Base-by-base conservation (phyloP, 179 eudicot genomes). In the Corrigiola litoralis region DNA sequence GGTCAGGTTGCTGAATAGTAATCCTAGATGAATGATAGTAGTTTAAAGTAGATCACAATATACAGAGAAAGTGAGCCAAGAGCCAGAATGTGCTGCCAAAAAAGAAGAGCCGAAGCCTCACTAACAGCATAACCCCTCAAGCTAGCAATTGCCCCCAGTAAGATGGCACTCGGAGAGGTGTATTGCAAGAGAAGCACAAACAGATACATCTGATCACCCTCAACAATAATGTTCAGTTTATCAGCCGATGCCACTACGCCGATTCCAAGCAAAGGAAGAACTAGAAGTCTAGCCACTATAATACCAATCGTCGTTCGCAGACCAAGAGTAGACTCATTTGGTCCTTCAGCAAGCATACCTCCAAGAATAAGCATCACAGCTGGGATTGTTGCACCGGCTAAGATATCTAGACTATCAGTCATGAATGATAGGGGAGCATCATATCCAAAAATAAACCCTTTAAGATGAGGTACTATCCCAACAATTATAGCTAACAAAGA, bases 331-430 rank as follows among this genome's bases (percentile, higher is more conserved):
- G 95, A 88, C 2, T 86, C 87, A 57, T 79, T 83, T 0, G 90
- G 87, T 54, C 94, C 97, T 72, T 91, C 94, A 2, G 97, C 85
- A 34, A 91, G 82, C 96, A 91, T 86, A 45, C 95, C 95, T 54
- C 97, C 97, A 17, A 91, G 86, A 41, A 91, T 69, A 56, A 91
- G 83, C 96, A 91, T 91, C 32, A 91, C 97, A 0, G 90, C 81
- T 5, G 97, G 97, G 37, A 88, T 86, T 81, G 84, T 83, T 4
- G 97, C 97, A 25, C 75, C 94, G 0, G 88, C 96, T 66, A 88
- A 47, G 33, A 91, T 91, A n/a, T 86, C 85, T 58, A 91, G 67
- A 62, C 97, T 91, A 59, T 88, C 96, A 0, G 77, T 72, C 4
- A 85, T 37, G 52, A 91, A 80, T 0, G 80, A 63, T 28, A 91